phyloP scores from a whole-genome alignment of 176 grass and related monocot species.

The Aegilops sharonensis region DNA sequence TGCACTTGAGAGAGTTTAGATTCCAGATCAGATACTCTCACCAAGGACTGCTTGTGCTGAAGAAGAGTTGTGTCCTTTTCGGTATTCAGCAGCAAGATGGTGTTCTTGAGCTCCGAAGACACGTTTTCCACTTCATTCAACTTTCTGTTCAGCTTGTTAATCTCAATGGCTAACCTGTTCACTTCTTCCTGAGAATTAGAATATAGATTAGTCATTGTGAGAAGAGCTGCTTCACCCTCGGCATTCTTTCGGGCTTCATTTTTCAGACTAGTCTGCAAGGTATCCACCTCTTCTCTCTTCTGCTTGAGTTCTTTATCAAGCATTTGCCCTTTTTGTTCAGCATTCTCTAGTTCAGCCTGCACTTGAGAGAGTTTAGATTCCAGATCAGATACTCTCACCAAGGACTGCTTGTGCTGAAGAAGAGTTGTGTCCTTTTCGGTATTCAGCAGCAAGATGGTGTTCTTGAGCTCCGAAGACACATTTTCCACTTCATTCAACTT shows the following conservation, averaged over 20 bases:
- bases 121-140: constrained; percentile 43
- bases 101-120: constrained; percentile 14
- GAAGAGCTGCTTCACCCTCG: constrained; percentile 12
- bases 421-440: neutral
- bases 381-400: constrained; percentile 15
- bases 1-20: constrained; percentile 6
- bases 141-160: constrained; percentile 44
- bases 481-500: constrained; percentile 41
- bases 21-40: constrained; percentile 31
- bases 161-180: constrained; percentile 5
- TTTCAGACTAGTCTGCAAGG: neutral
- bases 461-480: neutral
- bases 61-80: constrained; percentile 5
- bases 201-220: constrained; percentile 15
- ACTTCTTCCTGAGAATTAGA: constrained; percentile 20
- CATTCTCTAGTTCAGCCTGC: constrained; percentile 25
- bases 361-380: neutral
- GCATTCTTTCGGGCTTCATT: constrained; percentile 17
- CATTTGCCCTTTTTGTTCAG: constrained; percentile 25
- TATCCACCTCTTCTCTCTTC: constrained; percentile 28
- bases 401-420: neutral
- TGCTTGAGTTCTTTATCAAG: constrained; percentile 36
- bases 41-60: constrained; percentile 24
- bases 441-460: constrained; percentile 28
- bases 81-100: neutral